Evolutionary conservation across 306 rosid genomes (phyloP), one percentile per base, ranked within the genome.

Genomic region (Ziziphus jujuba): DNA sequence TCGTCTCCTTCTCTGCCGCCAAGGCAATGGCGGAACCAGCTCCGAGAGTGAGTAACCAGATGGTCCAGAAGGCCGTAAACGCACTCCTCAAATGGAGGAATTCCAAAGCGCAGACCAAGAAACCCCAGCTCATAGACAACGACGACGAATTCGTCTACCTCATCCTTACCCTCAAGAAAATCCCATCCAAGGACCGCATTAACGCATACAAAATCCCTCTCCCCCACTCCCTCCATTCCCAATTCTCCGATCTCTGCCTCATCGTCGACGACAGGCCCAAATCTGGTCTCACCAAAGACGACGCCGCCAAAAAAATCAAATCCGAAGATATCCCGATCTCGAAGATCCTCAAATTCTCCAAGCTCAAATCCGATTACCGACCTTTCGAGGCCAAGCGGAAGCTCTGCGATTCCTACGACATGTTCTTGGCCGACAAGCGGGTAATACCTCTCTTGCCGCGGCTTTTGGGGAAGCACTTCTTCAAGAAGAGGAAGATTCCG

Each of bases 401-500:
- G 71, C 75, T 93, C 0, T 74, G 89, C 25, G 78, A 86, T 20
- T 88, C 97, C 0, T 90, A 85, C 22, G 80, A 86, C 25, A 13
- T 87, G 73, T 90, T 90, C 52, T 75, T 93, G 13, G 88, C 93
- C 0, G 98, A 93, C 34, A 84, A 75, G 77, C 55, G 83, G 50
- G 62, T 88, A 2, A 70, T 86, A 1, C 90, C 88, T 0, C 53
- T 86, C 22, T 51, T 93, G 15, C 91, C 91, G 9, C 35, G 79
- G 55, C 34, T 78, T 6, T 28, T 93, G 22, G 98, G 97, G 68
- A 93, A 93, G 69, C 70, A 79, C 1, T 93, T 93, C 31, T 90
- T 74, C 56, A 88, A 90, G 89, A 93, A 83, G 82, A 78, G 80
- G 81, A 93, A 85, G 86, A 36, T 90, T 59, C 98, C 96, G 2